These are phyloP conservation scores for Climacium dendroides DNA, from an alignment of 225 moss, liverwort and hornwort genomes.

Conservation along the genomic window DNA sequence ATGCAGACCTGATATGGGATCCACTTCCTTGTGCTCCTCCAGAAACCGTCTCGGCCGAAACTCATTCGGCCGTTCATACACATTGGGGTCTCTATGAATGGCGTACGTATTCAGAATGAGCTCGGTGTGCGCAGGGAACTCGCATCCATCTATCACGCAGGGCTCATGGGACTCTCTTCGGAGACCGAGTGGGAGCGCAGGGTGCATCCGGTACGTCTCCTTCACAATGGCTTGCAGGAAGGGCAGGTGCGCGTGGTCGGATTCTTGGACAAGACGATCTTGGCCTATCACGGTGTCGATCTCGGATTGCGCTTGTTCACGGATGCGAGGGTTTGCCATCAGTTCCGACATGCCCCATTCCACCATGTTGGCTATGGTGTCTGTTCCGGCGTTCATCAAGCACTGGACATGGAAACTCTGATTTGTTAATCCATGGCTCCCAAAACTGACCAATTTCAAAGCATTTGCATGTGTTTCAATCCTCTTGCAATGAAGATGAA, in stretches of 20 bases:
- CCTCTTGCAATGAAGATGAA: background rate
- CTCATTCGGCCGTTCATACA: conserved; percentile 6
- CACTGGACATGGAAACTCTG: background rate
- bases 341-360: conserved; percentile 27
- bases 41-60: conserved; percentile 41
- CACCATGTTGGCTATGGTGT: conserved; percentile 10
- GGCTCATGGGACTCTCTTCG: conserved; percentile 17
- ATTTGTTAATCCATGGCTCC: background rate
- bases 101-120: conserved; percentile 38
- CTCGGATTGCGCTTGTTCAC: conserved; percentile 6
- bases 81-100: conserved; percentile 1
- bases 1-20: background rate
- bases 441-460: background rate
- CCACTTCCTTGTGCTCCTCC: background rate
- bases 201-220: conserved; percentile 42
- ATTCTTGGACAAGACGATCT: conserved; percentile 36
- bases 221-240: conserved; percentile 46
- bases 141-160: conserved; percentile 10
- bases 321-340: conserved; percentile 3
- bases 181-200: conserved; percentile 2
- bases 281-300: conserved; percentile 7
- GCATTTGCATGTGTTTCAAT: background rate
- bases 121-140: conserved; percentile 31
- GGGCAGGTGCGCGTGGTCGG: conserved; percentile 16
- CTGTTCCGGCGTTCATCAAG: conserved; percentile 25